Percentiles rank a stretch among this genome's conserved stretches.
phyloP scores from a whole-genome alignment of 257 asterid species.

The Ocimum tenuiflorum region DNA sequence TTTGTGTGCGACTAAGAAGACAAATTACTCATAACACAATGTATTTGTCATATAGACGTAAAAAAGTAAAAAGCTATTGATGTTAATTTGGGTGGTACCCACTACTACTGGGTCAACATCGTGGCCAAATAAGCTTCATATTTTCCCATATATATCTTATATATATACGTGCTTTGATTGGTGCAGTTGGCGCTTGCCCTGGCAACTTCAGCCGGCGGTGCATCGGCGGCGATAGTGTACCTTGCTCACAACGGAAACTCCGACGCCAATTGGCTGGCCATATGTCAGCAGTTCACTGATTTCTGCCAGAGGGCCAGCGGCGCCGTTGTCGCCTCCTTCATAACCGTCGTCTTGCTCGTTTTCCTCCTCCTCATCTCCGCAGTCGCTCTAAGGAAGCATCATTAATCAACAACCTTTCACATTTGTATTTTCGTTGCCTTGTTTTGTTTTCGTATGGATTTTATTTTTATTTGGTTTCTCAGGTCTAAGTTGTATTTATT shows the following conservation, averaged over 20 bases:
- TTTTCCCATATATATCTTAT: too few relatives aligned
- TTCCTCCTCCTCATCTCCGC: constrained; percentile 52
- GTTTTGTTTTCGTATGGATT: background rate
- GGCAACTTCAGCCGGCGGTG: constrained; percentile 57
- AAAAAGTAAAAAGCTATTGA: too few relatives aligned
- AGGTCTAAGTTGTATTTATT: too few relatives aligned
- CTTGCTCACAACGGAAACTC: constrained; percentile 70
- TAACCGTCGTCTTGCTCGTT: constrained; percentile 35
- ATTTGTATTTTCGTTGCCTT: background rate
- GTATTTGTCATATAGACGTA: too few relatives aligned
- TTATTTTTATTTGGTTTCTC: background rate
- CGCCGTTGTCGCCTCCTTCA: constrained; percentile 63
- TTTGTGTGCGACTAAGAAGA: too few relatives aligned
- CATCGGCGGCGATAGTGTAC: constrained; percentile 76
- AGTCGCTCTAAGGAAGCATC: constrained; percentile 34
- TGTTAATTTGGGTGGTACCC: too few relatives aligned
- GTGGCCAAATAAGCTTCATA: too few relatives aligned
- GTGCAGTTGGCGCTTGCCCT: constrained; percentile 48
- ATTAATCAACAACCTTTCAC: background rate
- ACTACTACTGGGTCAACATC: too few relatives aligned
- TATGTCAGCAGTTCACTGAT: constrained; percentile 66
- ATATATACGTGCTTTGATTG: background rate
- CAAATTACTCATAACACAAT: too few relatives aligned
- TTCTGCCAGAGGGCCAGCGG: constrained; percentile 65
- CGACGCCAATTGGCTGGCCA: constrained; percentile 74